A percentile compares a stretch with the other conserved stretches of the same genome.
phyloP scores from a whole-genome alignment of 306 rosid genomes.

The Glycine tomentella region DNA sequence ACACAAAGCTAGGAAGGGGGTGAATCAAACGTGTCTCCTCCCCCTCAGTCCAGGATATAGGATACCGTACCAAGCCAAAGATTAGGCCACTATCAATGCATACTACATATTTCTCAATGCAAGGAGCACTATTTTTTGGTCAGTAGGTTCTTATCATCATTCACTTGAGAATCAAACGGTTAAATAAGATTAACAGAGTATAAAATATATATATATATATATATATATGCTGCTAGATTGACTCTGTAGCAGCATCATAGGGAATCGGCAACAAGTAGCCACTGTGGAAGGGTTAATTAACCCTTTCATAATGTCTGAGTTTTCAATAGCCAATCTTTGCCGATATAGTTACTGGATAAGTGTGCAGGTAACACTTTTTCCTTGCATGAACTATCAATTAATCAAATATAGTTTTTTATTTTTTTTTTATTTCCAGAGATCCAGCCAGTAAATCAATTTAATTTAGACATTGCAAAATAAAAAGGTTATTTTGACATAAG shows the following conservation, averaged over 20 bases:
- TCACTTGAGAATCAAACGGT: not conserved
- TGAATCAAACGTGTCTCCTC: not conserved
- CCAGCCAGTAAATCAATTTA: not conserved
- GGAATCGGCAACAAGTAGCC: not conserved
- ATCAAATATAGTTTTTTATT: not conserved
- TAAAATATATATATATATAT: not conserved
- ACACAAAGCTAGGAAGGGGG: not conserved
- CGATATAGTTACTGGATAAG: not conserved
- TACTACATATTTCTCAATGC: not conserved
- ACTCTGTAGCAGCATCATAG: not conserved
- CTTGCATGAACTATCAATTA: not conserved
- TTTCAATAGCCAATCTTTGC: not conserved
- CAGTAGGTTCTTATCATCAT: not conserved
- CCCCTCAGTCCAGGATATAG: no score
- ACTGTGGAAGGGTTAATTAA: not conserved
- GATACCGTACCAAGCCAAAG: not conserved
- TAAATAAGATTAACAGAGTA: no score
- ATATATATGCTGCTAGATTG: not conserved
- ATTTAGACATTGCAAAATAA: not conserved
- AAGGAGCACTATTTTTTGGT: not conserved
- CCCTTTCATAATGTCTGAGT: not conserved
- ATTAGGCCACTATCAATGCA: not conserved
- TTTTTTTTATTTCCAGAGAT: not conserved
- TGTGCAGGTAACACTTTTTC: not conserved
- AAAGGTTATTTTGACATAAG: not conserved